Conservation (phyloP, 192 early-diverging fungal species). For the Gaertneriomyces sp. region DNA sequence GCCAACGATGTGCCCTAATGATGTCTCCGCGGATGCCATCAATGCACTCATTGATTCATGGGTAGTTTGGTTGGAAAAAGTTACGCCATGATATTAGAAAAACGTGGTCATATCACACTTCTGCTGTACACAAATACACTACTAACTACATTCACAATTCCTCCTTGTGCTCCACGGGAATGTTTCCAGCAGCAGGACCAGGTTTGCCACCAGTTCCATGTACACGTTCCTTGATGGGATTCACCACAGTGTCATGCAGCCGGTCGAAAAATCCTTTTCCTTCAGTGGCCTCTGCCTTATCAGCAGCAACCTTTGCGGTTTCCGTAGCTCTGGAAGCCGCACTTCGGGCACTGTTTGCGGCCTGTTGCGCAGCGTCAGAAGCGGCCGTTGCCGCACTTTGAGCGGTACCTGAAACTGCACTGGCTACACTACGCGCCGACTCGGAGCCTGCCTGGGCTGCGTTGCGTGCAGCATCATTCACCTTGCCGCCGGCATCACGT, state of each 20-base stretch:
- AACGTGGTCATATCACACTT: too few species aligned
- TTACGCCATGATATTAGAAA: too few species aligned
- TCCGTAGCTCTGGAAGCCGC: constrained; percentile 4
- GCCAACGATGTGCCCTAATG: too few species aligned
- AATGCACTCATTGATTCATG: too few species aligned
- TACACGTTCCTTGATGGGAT: constrained; percentile 21
- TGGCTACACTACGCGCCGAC: neutral
- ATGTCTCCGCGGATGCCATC: too few species aligned
- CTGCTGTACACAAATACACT: too few species aligned
- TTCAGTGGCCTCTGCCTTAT: constrained; percentile 3
- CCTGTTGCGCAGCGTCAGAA: neutral
- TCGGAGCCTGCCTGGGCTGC: neutral
- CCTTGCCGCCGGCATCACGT: neutral
- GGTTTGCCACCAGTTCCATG: neutral
- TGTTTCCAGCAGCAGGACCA: constrained; percentile 9
- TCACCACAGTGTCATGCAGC: constrained; percentile 2
- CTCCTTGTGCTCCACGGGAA: constrained; percentile 21
- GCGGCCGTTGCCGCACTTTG: neutral
- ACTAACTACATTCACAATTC: constrained; percentile 17
- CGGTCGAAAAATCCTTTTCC: constrained; percentile 18
- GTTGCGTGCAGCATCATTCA: neutral
- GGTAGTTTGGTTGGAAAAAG: too few species aligned
- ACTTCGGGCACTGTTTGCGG: constrained; percentile 7
- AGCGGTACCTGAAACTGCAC: too few species aligned
- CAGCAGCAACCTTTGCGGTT: constrained; percentile 6